These are phyloP conservation scores for Chrysanthemum lavandulifolium DNA, from an alignment of 129 eudicot species.

Conservation along the genomic window DNA sequence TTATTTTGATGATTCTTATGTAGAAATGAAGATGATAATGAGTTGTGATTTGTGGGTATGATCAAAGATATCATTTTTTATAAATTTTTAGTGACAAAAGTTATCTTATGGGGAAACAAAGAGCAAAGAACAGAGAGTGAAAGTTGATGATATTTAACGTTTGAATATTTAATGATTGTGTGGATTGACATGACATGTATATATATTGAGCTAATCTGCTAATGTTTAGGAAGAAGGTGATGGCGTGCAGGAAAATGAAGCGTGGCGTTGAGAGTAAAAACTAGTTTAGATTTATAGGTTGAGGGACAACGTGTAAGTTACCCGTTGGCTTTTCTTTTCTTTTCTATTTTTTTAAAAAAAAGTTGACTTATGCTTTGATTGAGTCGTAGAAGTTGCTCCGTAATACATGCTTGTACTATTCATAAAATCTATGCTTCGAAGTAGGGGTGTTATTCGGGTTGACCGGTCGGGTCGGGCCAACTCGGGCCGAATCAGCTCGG, in stretches of 20 bases:
- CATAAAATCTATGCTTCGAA: neutral
- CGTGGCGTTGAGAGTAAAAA: conserved; percentile 9
- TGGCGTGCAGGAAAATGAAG: conserved; percentile 30
- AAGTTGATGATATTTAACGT: conserved; percentile 2
- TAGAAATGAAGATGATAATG: conserved; percentile 24
- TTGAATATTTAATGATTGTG: conserved; percentile 9
- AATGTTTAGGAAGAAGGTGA: neutral
- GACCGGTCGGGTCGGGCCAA: neutral
- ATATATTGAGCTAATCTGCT: too few relatives aligned
- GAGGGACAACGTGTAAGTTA: too few relatives aligned
- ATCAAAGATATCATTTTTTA: conserved; percentile 53
- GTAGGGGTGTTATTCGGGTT: too few relatives aligned
- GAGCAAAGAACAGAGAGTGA: conserved; percentile 19
- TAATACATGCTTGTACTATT: neutral
- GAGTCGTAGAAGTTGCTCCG: too few relatives aligned
- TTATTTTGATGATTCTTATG: conserved; percentile 26
- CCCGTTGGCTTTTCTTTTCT: too few relatives aligned
- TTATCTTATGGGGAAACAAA: neutral
- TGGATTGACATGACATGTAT: conserved; percentile 28
- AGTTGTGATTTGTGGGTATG: conserved; percentile 55
- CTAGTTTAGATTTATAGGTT: too few relatives aligned
- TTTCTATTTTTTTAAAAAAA: too few relatives aligned
- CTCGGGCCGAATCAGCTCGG: too few relatives aligned
- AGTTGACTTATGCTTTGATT: too few relatives aligned
- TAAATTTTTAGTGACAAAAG: neutral